Base-by-base conservation (phyloP, 2,329 filamentous ascomycete species). In the Aspergillus sclerotialis region DNA sequence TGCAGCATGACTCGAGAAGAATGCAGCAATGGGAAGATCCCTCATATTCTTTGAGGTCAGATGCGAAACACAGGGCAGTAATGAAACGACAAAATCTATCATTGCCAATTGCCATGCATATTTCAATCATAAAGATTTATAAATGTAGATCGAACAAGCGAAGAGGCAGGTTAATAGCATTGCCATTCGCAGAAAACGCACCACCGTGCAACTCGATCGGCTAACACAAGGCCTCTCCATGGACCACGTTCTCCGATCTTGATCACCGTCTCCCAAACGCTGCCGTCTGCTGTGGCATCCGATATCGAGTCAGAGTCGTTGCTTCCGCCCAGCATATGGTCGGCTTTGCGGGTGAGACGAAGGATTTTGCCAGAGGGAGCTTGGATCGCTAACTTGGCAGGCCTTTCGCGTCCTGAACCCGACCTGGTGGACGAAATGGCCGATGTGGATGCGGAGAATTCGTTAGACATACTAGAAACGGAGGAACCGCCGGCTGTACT, bases 321-420 rank as follows among this genome's bases (percentile, higher is more conserved):
- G 11, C 48, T 56, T 6, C 50, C 45, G 24, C 58, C 50, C 32
- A 63, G 52, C 55, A 65, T 62, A 36, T 68, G 64, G 27, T 70
- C 68, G 5, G 63, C 60, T 42, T 69, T 70, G 16, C 68, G 61
- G 17, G 58, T 68, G 19, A 71, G 70, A 34, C 92, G 73, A 39
- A 96, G 75, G 48, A 98, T 96, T 67, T 96, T 96, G 41, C 93
- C 92, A 18, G 82, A 84, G 0, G 92, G 92, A 5, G 84, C 87
- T 63, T 98, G 92, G 36, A 98, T 90, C 0, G 92, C 92, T 35
- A 98, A 64, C 62, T 98, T 98, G 4, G 92, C 92, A 2, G 92
- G 90, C 61, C 98, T 98, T 55, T 79, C 61, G 2, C 58, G 54
- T 5, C 52, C 55, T 12, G 47, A 53, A 12, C 38, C 33, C 2